Percentiles rank a stretch among this genome's conserved stretches.
Conservation (phyloP, 2,329 filamentous ascomycete species). For the Curvularia spicifera region DNA sequence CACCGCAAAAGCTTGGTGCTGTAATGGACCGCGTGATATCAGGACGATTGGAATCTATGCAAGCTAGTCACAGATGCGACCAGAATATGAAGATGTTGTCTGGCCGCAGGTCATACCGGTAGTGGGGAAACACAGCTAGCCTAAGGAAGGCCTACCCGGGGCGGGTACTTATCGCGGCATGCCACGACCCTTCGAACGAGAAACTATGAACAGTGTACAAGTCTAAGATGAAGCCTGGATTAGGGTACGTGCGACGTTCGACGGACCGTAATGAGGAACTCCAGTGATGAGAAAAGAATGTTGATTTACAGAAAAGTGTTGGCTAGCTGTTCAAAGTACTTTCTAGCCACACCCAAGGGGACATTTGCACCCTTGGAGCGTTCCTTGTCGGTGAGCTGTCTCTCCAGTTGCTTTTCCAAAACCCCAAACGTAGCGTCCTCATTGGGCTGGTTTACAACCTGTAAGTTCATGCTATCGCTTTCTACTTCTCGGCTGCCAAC, state of each 20-base stretch:
- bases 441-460: slow-evolving; percentile 50
- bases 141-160: background rate
- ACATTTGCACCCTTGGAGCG: slow-evolving; percentile 24
- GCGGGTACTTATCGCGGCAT: background rate
- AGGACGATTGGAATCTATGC: background rate
- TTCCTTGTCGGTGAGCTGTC: slow-evolving; percentile 23
- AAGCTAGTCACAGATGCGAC: background rate
- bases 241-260: background rate
- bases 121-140: background rate
- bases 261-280: background rate
- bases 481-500: slow-evolving; percentile 60
- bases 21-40: background rate
- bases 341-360: slow-evolving; percentile 29
- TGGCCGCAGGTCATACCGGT: no score
- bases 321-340: slow-evolving; percentile 41
- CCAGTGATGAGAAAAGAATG: background rate
- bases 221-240: background rate
- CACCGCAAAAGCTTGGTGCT: background rate
- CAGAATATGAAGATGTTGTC: background rate
- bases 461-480: slow-evolving; percentile 33
- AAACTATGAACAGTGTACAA: background rate
- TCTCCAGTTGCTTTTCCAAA: slow-evolving; percentile 45
- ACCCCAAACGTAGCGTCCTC: slow-evolving; percentile 30
- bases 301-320: slow-evolving; percentile 34
- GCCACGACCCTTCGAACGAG: background rate